These are phyloP conservation scores for Rhizopogon rudus DNA, from an alignment of 768 basidiomycete genomes.

Conservation along the genomic window DNA sequence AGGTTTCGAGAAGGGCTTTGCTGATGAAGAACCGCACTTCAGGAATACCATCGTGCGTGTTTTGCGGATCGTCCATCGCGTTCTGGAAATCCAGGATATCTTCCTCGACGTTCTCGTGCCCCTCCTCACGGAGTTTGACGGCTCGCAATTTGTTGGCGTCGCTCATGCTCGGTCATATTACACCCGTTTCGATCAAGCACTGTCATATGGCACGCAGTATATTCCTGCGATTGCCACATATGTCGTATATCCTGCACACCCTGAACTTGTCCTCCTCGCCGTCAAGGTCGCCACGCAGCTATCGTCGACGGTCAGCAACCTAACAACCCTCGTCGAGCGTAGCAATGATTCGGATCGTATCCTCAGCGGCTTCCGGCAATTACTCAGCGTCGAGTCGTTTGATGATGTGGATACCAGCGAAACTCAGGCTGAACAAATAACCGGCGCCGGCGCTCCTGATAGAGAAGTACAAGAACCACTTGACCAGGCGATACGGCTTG, in stretches of 20 bases:
- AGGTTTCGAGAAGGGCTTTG: constrained; percentile 66
- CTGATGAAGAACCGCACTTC: constrained; percentile 69
- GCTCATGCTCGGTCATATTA: constrained; percentile 65
- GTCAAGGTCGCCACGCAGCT: constrained; percentile 72
- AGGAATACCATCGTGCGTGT: constrained; percentile 72
- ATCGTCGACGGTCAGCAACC: constrained; percentile 65
- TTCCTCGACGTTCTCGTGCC: constrained; percentile 89
- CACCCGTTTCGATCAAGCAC: constrained; percentile 67
- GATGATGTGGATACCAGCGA: constrained; percentile 61
- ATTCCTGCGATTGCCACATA: constrained; percentile 83
- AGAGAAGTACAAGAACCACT: constrained; percentile 40
- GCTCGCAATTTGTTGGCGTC: constrained; percentile 46
- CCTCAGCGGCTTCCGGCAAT: constrained; percentile 67
- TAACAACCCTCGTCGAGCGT: constrained; percentile 75
- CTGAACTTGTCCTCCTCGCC: constrained; percentile 70
- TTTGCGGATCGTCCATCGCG: constrained; percentile 74
- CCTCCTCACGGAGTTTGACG: constrained; percentile 61
- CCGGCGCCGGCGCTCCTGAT: constrained; percentile 72
- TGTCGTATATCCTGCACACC: constrained; percentile 60
- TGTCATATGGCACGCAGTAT: constrained; percentile 64
- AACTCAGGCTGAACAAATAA: constrained; percentile 51
- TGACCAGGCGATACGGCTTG: constrained; percentile 66
- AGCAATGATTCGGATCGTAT: constrained; percentile 86
- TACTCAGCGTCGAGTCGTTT: constrained; percentile 56
- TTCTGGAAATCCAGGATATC: constrained; percentile 81